Conservation (phyloP, 2,329 filamentous ascomycete genomes). For the Phoma sp. region DNA sequence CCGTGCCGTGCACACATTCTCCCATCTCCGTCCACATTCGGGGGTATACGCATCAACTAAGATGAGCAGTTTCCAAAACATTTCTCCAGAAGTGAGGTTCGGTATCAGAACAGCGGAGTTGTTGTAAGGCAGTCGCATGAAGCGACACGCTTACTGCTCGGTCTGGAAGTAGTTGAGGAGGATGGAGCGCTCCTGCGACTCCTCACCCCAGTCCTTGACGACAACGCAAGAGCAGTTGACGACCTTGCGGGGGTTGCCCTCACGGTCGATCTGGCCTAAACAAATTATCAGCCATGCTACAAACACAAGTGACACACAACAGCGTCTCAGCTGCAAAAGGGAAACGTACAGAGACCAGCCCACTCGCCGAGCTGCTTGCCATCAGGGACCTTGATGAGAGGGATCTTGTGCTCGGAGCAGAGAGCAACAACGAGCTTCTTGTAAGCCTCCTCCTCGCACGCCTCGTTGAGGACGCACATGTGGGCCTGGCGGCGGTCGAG, state of each 20-base stretch:
- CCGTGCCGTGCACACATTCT: neutral
- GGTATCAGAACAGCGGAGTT: neutral
- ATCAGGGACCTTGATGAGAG: slow-evolving; percentile 99
- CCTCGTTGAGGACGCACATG: slow-evolving; percentile 99
- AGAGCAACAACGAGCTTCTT: slow-evolving; percentile 99
- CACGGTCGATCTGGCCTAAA: slow-evolving; percentile 93
- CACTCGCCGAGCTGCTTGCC: slow-evolving; percentile 99
- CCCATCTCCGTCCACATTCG: slow-evolving; percentile 5
- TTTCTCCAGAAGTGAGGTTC: slow-evolving; percentile 2
- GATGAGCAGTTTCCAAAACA: slow-evolving; percentile 9
- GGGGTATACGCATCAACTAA: slow-evolving; percentile 10
- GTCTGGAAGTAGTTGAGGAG: slow-evolving; percentile 99
- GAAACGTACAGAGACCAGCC: slow-evolving; percentile 99
- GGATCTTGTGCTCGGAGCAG: slow-evolving; percentile 99
- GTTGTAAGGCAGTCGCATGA: slow-evolving; percentile 1
- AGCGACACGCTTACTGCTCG: slow-evolving; percentile 56
- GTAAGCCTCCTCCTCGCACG: slow-evolving; percentile 99
- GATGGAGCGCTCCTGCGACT: slow-evolving; percentile 97
- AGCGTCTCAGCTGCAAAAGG: too few species aligned
- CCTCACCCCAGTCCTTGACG: slow-evolving; percentile 99
- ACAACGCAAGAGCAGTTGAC: slow-evolving; percentile 99
- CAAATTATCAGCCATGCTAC: slow-evolving; percentile 16
- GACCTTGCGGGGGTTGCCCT: slow-evolving; percentile 99
- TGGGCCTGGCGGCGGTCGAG: slow-evolving; percentile 98
- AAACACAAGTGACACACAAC: too few species aligned